These are phyloP conservation scores for Calonectria ilicicola DNA, from an alignment of 2,329 filamentous ascomycete species.

Conservation along the genomic window DNA sequence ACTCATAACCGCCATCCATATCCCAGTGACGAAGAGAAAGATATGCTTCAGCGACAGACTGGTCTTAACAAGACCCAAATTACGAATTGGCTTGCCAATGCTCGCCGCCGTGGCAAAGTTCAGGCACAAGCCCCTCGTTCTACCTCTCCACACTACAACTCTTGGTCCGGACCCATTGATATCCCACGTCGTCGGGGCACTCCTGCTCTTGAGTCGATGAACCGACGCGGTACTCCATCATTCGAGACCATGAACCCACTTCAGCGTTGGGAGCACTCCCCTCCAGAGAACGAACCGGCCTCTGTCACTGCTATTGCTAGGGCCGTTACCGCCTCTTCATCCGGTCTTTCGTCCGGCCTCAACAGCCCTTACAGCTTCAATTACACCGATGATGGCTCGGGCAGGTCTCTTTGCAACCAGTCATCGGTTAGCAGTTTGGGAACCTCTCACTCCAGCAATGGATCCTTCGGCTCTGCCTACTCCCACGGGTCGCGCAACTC, in stretches of 20 bases:
- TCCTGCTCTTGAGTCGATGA: slow-evolving; percentile 65
- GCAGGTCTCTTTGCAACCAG: slow-evolving; percentile 67
- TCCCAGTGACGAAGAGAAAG: slow-evolving; percentile 88
- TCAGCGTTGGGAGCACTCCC: slow-evolving; percentile 70
- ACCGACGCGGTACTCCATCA: slow-evolving; percentile 50
- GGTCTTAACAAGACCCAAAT: slow-evolving; percentile 87
- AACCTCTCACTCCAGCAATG: slow-evolving; percentile 70
- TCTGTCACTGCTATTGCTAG: slow-evolving; percentile 69
- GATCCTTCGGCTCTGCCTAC: slow-evolving; percentile 69
- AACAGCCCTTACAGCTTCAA: slow-evolving; percentile 69
- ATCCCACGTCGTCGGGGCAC: slow-evolving; percentile 75
- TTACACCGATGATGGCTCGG: slow-evolving; percentile 72
- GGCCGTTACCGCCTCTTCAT: slow-evolving; percentile 66
- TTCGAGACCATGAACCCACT: slow-evolving; percentile 67
- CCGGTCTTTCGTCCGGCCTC: slow-evolving; percentile 64
- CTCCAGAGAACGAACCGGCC: slow-evolving; percentile 70
- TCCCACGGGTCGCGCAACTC: slow-evolving; percentile 70
- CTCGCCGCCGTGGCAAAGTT: slow-evolving; percentile 84
- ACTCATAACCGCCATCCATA: slow-evolving; percentile 87
- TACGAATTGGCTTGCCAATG: slow-evolving; percentile 93
- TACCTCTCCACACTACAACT: slow-evolving; percentile 75
- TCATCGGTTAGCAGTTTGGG: slow-evolving; percentile 72
- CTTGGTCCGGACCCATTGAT: slow-evolving; percentile 74
- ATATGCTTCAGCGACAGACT: slow-evolving; percentile 80
- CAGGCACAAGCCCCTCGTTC: slow-evolving; percentile 73